Percentiles rank a stretch among this genome's conserved stretches.
Conservation (phyloP, 2,329 filamentous ascomycete species). For the Zasmidium cellare region DNA sequence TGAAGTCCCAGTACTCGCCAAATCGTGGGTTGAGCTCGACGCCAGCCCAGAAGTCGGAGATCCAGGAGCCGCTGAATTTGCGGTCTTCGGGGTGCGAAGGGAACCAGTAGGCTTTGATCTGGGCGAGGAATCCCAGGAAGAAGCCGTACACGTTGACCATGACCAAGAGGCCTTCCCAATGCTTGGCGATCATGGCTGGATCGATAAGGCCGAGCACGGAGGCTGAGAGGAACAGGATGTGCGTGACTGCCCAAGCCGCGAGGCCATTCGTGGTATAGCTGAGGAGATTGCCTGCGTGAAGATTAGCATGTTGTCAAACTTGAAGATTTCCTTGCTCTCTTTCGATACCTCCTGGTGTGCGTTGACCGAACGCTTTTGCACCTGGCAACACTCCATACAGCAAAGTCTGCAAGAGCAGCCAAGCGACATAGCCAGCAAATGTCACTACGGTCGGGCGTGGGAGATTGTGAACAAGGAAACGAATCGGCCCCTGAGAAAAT, state of each 20-base stretch:
- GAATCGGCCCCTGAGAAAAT: neutral
- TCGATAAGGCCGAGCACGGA: conserved; percentile 13
- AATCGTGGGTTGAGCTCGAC: conserved; percentile 21
- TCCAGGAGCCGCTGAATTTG: conserved; percentile 19
- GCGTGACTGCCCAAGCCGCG: conserved; percentile 16
- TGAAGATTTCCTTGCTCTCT: neutral
- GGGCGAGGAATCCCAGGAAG: conserved; percentile 12
- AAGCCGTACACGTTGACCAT: conserved; percentile 20
- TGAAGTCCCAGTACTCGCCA: conserved; percentile 15
- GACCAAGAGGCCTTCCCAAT: conserved; percentile 23
- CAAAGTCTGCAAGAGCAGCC: conserved; percentile 8
- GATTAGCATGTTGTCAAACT: neutral
- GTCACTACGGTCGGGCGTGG: conserved; percentile 2
- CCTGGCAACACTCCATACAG: conserved; percentile 11
- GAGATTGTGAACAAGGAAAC: neutral
- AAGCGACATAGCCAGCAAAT: conserved; percentile 7
- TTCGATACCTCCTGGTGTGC: conserved; percentile 6
- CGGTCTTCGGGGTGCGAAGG: conserved; percentile 18
- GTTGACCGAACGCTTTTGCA: conserved; percentile 8
- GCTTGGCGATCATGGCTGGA: conserved; percentile 14
- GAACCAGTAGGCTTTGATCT: conserved; percentile 17
- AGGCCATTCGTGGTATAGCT: conserved; percentile 13
- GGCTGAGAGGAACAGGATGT: conserved; percentile 14
- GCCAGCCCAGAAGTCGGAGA: conserved; percentile 23
- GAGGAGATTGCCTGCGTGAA: conserved; percentile 7